Evolutionary conservation across 768 basidiomycete genomes (phyloP), one percentile per base, ranked within the genome.

Genomic region (Clavulina sp.): DNA sequence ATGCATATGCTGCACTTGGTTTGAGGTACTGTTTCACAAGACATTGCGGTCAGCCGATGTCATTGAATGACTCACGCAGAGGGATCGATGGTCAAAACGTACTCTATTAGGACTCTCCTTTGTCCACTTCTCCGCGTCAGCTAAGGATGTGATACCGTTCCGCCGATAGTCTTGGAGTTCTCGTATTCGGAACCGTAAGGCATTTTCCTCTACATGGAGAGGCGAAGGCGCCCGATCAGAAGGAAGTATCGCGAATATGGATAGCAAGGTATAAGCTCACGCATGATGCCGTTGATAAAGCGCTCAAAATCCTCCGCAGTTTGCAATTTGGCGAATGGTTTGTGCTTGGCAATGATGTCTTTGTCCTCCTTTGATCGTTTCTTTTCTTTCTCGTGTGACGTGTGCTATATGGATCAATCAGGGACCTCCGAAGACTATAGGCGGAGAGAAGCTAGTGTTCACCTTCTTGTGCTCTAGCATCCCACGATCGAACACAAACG

Each of bases 401-500:
- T 57, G 32, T 58, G 55, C 51, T 48, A 23, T 46, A 5, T 24
- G 24, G 5, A 33, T 41, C 48, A 38, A 41, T n/a, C 4, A 48
- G 48, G 30, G 40, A 29, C 38, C 29, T 36, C 19, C 26, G 29
- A n/a, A 30, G 24, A 52, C 23, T 31, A 13, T 31, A 47, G 40
- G 38, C 21, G 41, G 4, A 21, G 30, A 55, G n/a, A 26, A 24
- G 24, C 13, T 16, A 24, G 13, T 4, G 59, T 73, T 48, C 54
- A 89, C 92, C 79, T 91, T 89, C 66, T 92, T 96, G 63, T 93
- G 88, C 58, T 95, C 88, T 44, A 93, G 69, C 49, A 99, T 66
- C 1, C 88, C 88, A 38, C 93, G 71, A 59, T 96, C 85, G 59
- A 88, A 95, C 63, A 99, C 85, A 56, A 99, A 64, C 2, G 78